Conservation (phyloP, 2,329 filamentous ascomycete genomes). For the Delphinella strobiligena region DNA sequence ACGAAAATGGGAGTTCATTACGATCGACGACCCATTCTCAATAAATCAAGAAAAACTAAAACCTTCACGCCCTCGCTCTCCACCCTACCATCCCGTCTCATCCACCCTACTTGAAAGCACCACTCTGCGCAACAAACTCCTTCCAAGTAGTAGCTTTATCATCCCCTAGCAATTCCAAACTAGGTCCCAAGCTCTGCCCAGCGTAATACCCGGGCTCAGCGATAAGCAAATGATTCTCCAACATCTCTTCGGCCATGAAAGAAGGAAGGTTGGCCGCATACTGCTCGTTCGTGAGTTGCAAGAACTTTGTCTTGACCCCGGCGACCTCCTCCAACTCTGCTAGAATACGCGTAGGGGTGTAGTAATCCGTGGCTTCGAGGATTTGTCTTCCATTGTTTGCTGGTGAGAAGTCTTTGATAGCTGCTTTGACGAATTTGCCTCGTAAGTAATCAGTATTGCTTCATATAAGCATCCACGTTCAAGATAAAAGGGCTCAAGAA, state of each 20-base stretch:
- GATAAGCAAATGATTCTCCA: conserved; percentile 18
- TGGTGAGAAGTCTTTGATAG: conserved; percentile 12
- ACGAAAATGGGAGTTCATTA: no score
- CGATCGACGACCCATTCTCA: no score
- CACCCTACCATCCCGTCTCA: neutral
- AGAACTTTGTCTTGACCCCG: conserved; percentile 16
- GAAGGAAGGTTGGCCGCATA: conserved; percentile 16
- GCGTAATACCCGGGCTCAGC: conserved; percentile 17
- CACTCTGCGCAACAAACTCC: conserved; percentile 3
- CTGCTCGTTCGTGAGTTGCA: conserved; percentile 14
- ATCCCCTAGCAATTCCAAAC: neutral
- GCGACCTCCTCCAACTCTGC: conserved; percentile 11
- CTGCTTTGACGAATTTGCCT: conserved; percentile 14
- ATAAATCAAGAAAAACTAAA: no score
- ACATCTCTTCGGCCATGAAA: conserved; percentile 15
- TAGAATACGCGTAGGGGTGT: conserved; percentile 17
- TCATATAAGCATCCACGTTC: no score
- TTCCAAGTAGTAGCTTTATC: conserved; percentile 2
- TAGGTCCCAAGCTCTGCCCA: conserved; percentile 1
- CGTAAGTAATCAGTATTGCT: conserved; percentile 9
- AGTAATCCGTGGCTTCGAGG: conserved; percentile 16
- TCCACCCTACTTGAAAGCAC: neutral
- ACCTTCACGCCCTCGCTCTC: no score
- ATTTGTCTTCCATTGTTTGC: conserved; percentile 16
- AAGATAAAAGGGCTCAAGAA: no score